Evolutionary conservation across 352 stramenopile species (phyloP).

Genomic region (Phytophthora syringae): DNA sequence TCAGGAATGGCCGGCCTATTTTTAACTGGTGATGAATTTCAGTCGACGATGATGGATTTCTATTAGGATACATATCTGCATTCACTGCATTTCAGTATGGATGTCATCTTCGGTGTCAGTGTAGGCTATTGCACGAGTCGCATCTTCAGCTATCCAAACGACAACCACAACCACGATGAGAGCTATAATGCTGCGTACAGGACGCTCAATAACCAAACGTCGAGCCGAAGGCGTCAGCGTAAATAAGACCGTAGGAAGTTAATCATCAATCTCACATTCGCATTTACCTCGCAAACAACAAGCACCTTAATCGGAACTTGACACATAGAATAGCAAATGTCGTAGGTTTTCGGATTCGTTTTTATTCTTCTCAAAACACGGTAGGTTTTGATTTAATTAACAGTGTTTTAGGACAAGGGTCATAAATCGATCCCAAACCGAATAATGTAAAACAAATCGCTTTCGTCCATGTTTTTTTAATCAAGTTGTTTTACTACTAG

Average conservation of each 20-base stretch:
- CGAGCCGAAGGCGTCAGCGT: not conserved
- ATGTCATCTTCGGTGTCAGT: constrained; percentile 5
- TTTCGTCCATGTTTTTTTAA: no score
- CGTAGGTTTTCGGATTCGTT: no score
- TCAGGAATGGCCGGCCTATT: constrained; percentile 4
- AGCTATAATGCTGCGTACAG: not conserved
- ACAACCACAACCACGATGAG: not conserved
- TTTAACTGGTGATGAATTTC: constrained; percentile 1
- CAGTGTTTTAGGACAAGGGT: no score
- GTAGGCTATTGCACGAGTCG: not conserved
- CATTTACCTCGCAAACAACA: constrained; percentile 5
- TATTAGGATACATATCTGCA: not conserved
- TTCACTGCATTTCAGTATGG: constrained; percentile 5
- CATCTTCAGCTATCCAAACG: not conserved
- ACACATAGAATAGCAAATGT: no score
- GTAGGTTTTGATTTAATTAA: no score
- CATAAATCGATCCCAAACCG: no score
- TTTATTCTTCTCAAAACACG: no score
- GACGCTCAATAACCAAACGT: not conserved
- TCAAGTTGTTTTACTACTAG: no score
- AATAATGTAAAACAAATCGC: no score
- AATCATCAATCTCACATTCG: not conserved
- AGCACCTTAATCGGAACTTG: not conserved
- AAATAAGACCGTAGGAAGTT: not conserved
- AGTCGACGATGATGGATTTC: constrained; percentile 1